These are phyloP conservation scores for Monilinia laxa DNA, from an alignment of 2,329 filamentous ascomycete genomes.

Conservation along the genomic window DNA sequence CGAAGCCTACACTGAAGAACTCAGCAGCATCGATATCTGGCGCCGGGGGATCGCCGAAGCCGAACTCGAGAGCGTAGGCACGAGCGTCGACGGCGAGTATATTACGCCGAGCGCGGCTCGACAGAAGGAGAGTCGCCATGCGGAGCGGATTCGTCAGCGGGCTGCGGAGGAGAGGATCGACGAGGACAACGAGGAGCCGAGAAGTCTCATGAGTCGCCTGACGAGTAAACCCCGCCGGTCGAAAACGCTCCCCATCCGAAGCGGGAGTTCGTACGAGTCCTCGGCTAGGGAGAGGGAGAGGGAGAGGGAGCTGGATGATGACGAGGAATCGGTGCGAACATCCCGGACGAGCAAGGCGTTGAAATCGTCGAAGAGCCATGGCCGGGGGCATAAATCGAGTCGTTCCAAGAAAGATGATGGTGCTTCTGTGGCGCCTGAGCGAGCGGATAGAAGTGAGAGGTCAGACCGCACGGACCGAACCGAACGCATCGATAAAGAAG, in stretches of 20 bases:
- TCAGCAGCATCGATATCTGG: conserved; percentile 40
- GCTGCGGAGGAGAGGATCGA: conserved; percentile 27
- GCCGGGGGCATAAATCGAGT: neutral
- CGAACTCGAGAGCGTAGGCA: conserved; percentile 35
- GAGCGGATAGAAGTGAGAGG: too few relatives aligned
- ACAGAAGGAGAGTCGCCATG: conserved; percentile 27
- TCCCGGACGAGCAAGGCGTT: neutral
- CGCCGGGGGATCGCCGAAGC: conserved; percentile 40
- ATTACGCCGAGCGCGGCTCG: conserved; percentile 40
- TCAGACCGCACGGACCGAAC: neutral
- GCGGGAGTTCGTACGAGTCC: neutral
- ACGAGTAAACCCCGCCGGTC: conserved; percentile 13
- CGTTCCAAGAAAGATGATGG: conserved; percentile 9
- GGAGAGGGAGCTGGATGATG: neutral
- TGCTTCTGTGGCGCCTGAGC: neutral
- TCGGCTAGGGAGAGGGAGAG: neutral
- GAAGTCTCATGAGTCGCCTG: conserved; percentile 4
- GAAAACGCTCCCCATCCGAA: neutral
- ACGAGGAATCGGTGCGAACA: neutral
- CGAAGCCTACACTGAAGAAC: conserved; percentile 39
- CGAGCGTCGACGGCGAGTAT: conserved; percentile 40
- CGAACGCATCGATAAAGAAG: neutral
- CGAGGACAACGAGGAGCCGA: conserved; percentile 1
- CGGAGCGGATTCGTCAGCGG: conserved; percentile 32
- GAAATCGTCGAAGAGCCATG: neutral